A percentile compares a stretch with the other conserved stretches of the same genome.
These are phyloP conservation scores for Draba incana DNA, from an alignment of 345 rosid species.

Conservation along the genomic window DNA sequence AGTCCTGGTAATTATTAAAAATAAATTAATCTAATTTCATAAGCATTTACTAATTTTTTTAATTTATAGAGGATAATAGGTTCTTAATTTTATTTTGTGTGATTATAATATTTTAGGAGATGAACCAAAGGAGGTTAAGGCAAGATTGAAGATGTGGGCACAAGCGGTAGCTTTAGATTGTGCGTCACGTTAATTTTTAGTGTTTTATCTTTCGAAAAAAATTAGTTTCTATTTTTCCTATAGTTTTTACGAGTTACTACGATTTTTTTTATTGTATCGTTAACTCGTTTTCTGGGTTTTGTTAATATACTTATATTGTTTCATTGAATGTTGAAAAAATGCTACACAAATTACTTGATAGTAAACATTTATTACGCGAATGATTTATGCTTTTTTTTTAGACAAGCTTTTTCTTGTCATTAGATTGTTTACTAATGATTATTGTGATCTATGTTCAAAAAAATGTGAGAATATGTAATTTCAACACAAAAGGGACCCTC, in stretches of 20 bases:
- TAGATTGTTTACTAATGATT: constrained; percentile 1
- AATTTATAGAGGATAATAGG: too few relatives aligned
- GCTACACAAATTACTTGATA: constrained; percentile 5
- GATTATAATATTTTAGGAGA: constrained; percentile 55
- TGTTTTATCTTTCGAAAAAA: background rate
- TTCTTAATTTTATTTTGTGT: background rate
- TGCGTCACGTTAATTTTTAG: constrained; percentile 48
- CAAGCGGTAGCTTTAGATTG: constrained; percentile 83
- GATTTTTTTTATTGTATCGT: constrained; percentile 2
- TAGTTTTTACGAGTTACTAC: constrained; percentile 11
- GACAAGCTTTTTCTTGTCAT: too few relatives aligned
- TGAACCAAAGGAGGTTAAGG: constrained; percentile 95
- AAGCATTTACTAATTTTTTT: background rate
- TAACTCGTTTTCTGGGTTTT: background rate
- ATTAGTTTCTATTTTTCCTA: background rate
- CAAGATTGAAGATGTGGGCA: constrained; percentile 94
- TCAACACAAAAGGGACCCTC: constrained; percentile 20
- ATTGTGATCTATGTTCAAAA: background rate
- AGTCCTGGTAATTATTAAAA: constrained; percentile 64
- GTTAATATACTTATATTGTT: constrained; percentile 16
- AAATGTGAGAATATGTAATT: background rate
- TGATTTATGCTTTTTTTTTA: background rate
- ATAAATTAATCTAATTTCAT: background rate
- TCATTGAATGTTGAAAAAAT: background rate
- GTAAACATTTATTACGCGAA: constrained; percentile 19